Base-by-base conservation (phyloP, 371 early-diverging fungal species). In the Lichtheimia corymbifera region DNA sequence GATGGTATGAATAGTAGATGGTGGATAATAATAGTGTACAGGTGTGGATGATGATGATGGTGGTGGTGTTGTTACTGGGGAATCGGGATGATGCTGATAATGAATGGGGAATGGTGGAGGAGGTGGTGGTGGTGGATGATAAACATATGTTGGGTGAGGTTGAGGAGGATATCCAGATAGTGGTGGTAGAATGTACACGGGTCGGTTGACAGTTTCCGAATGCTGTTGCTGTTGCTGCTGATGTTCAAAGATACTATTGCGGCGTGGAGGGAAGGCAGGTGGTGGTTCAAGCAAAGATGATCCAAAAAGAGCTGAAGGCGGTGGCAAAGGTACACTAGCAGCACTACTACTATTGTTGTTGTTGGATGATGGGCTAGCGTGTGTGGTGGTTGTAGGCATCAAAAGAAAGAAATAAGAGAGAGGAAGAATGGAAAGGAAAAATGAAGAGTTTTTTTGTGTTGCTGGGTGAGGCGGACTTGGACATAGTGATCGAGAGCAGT, bases 131-230 rank as follows among this genome's bases (percentile, higher is more conserved):
- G 55, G 64, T 59, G 44, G 67, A 59, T 22, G 50, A 18, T 51
- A 35, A 30, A 15, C 18, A 22, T 61, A 44, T 15, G 58, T 50
- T 25, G 60, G 55, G 6, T 51, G 50, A 28, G 71, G 71, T 9
- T 55, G 65, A 53, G 61, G 60, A 60, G 65, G 72, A 44, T 71
- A 73, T 11, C 77, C 77, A 45, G 71, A 70, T 20, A 75, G 78
- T 22, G 78, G 78, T 15, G 78, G 78, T 35, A 78, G 51, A 13
- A 78, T 68, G 41, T 66, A 78, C 17, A 69, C 59, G 30, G 78
- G 70, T 62, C 73, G 59, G 35, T 25, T 51, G 53, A 27, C 53
- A 24, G 30, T 24, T 28, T 53, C 28, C 18, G 24, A 30, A 15
- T 53, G 57, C 25, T 44, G 57, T 41, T 22, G 44, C 28, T 44